phyloP scores from a whole-genome alignment of 306 rosid genomes.

The Hippophae gyantsensis region DNA sequence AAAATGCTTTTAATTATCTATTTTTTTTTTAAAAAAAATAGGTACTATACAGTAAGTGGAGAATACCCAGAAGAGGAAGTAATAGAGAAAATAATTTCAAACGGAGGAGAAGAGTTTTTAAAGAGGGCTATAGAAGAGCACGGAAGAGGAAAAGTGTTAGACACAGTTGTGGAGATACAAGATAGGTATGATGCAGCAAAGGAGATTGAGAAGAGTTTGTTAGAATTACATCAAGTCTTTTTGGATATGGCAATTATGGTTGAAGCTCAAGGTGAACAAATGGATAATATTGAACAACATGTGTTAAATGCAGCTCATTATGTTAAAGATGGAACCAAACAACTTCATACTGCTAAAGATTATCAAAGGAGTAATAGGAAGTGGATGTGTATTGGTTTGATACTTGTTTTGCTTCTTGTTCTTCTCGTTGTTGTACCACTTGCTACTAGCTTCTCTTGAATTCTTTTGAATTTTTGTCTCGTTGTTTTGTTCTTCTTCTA shows the following conservation, averaged over 20 bases:
- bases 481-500: too few relatives aligned
- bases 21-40: conserved; percentile 6
- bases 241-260: conserved; percentile 20
- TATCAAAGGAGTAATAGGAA: too few relatives aligned
- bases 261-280: conserved; percentile 16
- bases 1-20: too few relatives aligned
- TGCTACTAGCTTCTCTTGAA: too few relatives aligned
- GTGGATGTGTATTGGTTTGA: too few relatives aligned
- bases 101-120: conserved; percentile 13
- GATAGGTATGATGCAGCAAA: conserved; percentile 14
- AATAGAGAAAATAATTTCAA: conserved; percentile 8
- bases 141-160: not conserved
- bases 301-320: conserved; percentile 7
- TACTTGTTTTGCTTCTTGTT: too few relatives aligned
- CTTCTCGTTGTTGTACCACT: too few relatives aligned
- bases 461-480: too few relatives aligned
- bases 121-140: not conserved
- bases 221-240: conserved; percentile 19
- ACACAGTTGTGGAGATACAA: conserved; percentile 11
- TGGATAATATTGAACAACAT: conserved; percentile 14
- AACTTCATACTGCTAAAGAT: conserved; percentile 3
- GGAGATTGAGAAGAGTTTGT: conserved; percentile 18
- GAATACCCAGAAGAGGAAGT: conserved; percentile 18
- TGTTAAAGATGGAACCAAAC: conserved; percentile 14
- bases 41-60: conserved; percentile 16